Evolutionary conservation across 305 asterid species (phyloP), one percentile per base, ranked within the genome.

Genomic region (Galium porrigens): DNA sequence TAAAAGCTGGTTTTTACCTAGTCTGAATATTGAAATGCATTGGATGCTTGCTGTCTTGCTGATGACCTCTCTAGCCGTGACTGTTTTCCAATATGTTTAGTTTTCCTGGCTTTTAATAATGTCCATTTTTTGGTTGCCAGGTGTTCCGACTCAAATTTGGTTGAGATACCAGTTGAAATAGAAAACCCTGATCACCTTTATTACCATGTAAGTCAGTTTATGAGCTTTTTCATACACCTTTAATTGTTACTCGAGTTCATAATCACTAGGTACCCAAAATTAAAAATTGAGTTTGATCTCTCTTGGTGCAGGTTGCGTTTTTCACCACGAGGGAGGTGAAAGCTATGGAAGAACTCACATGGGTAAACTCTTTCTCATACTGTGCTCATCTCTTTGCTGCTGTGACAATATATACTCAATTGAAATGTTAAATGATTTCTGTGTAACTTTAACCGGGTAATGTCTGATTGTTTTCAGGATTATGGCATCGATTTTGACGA

Each of bases 321-420:
- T 91, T 91, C 84, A 88, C 96, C 44, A 79, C 94, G 63, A 86
- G 95, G 81, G 75, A 86, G 75, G 86, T 91, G 68, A 80, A 80
- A 80, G 98, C 98, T 33, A 79, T 80, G 94, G 98, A 91, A 80
- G 98, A 91, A 76, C 94, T 91, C 73, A 91, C 94, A 37, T 86
- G 98, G 96, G 98, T 88, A 77, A 73, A 87, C 10, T 44, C 46
- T 4, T 29, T 30, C 6, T 3, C 39, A 62, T 62, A 10, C 39
- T 22, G 34, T 39, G 20, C 33, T 62, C 37, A 62, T 62, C 7
- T 36, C 22, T 22, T 10, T 27, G 36, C 41, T 22, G 58, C 57
- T 14, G 48, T 64, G 39, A n/a, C 12, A 37, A 56, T 14, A 46
- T 15, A 46, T 14, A 11, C 41, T 49, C 46, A 4, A 27, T 29